phyloP scores from a whole-genome alignment of 345 rosid species.

The Arabis alpina region DNA sequence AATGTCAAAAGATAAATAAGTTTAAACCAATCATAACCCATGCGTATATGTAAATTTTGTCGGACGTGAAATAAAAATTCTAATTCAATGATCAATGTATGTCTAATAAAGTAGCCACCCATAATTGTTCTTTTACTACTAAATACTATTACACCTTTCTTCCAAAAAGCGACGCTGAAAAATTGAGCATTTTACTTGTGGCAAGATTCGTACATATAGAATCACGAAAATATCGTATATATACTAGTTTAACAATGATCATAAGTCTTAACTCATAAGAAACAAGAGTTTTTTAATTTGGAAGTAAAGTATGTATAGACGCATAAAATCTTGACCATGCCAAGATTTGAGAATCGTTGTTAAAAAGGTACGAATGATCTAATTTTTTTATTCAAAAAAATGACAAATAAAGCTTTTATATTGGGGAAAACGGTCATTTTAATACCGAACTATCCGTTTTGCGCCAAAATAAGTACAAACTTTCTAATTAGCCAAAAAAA shows the following conservation, averaged over 20 bases:
- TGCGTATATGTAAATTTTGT: constrained; percentile 35
- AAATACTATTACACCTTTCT: background rate
- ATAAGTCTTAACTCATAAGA: background rate
- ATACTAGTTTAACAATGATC: background rate
- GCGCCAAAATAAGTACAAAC: too few relatives aligned
- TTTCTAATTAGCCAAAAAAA: too few relatives aligned
- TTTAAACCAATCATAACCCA: constrained; percentile 7
- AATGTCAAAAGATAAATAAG: constrained; percentile 13
- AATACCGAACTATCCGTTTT: too few relatives aligned
- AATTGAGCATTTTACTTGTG: constrained; percentile 18
- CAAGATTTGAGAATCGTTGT: background rate
- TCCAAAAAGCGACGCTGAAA: background rate
- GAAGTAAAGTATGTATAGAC: too few relatives aligned
- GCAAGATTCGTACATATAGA: constrained; percentile 14
- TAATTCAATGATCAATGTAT: constrained; percentile 25
- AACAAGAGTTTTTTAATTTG: too few relatives aligned
- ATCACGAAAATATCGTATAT: background rate
- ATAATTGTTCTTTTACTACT: constrained; percentile 7
- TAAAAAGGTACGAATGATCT: background rate
- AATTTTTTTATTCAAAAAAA: too few relatives aligned
- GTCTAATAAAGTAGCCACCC: constrained; percentile 34
- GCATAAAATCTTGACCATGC: background rate
- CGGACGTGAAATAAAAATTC: constrained; percentile 32
- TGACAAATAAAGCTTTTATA: too few relatives aligned
- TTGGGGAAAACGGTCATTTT: too few relatives aligned